Percentiles rank a stretch among this genome's conserved stretches.
Conservation (phyloP, 345 rosid species). For the Balakata baccata region DNA sequence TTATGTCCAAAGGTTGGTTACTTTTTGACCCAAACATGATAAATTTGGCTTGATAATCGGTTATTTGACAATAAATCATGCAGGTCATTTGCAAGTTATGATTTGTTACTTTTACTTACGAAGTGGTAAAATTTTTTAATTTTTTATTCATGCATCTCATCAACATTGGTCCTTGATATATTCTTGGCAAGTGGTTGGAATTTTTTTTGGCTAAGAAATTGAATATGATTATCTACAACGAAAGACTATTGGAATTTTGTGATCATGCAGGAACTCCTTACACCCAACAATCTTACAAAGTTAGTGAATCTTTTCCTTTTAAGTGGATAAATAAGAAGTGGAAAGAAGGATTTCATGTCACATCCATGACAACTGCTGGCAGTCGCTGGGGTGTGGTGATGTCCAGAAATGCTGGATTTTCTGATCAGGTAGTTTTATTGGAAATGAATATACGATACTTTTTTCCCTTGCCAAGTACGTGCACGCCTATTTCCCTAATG, state of each 20-base stretch:
- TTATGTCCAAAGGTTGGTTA: constrained; percentile 85
- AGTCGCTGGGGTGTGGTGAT: constrained; percentile 37
- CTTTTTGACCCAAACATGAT: constrained; percentile 7
- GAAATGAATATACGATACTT: background rate
- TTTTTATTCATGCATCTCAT: background rate
- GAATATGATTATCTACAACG: background rate
- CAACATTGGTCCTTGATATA: background rate
- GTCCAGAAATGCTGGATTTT: constrained; percentile 38
- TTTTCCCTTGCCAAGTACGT: background rate
- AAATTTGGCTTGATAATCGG: background rate
- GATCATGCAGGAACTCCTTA: constrained; percentile 71
- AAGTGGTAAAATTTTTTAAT: background rate
- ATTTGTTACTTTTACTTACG: background rate
- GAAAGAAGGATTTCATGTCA: constrained; percentile 98
- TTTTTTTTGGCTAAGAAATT: background rate
- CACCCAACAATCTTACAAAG: constrained; percentile 98
- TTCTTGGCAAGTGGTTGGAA: background rate
- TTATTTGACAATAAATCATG: background rate
- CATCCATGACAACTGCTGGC: constrained; percentile 94
- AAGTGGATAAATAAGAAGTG: constrained; percentile 99
- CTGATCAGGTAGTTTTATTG: constrained; percentile 27
- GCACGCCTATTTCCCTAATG: background rate
- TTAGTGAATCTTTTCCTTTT: constrained; percentile 93
- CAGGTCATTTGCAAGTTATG: background rate
- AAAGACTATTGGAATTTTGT: constrained; percentile 20